Percentiles rank a stretch among this genome's conserved stretches.
Evolutionary conservation across 2,329 filamentous ascomycete species (phyloP).

Genomic region (Arachnomyces sp.): DNA sequence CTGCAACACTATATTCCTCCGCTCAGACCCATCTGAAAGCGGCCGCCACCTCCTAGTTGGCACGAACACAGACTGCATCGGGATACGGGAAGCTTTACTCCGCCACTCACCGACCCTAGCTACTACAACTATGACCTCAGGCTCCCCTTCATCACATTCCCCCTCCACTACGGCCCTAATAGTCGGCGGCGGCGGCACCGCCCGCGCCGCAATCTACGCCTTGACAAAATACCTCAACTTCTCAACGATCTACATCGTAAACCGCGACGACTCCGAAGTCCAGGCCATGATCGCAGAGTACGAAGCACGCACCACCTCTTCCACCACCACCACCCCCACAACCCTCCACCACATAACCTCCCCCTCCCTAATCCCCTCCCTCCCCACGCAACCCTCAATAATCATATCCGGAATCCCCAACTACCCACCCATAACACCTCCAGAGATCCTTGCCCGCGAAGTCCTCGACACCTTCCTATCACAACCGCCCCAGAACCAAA

Average conservation of each 20-base stretch:
- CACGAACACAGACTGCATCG: slow-evolving; percentile 74
- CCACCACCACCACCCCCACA: slow-evolving; percentile 32
- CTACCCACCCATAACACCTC: slow-evolving; percentile 57
- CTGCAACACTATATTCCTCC: slow-evolving; percentile 69
- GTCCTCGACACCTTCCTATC: slow-evolving; percentile 39
- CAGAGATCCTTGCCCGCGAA: slow-evolving; percentile 52
- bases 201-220: slow-evolving; percentile 69
- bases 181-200: slow-evolving; percentile 69
- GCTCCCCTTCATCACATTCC: slow-evolving; percentile 42
- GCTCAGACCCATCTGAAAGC: slow-evolving; percentile 33
- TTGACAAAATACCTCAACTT: slow-evolving; percentile 61
- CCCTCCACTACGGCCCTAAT: slow-evolving; percentile 62
- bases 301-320: slow-evolving; percentile 47
- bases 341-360: slow-evolving; percentile 37
- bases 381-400: slow-evolving; percentile 50
- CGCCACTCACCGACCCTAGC: slow-evolving; percentile 41
- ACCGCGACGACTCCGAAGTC: slow-evolving; percentile 61
- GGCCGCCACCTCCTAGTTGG: slow-evolving; percentile 53
- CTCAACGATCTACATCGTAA: slow-evolving; percentile 65
- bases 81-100: slow-evolving; percentile 63
- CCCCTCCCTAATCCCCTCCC: too few relatives aligned
- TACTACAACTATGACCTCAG: slow-evolving; percentile 23
- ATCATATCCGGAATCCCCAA: slow-evolving; percentile 70
- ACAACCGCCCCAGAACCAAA: slow-evolving; percentile 9
- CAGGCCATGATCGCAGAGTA: slow-evolving; percentile 55